These are phyloP conservation scores for Penicillium steckii DNA, from an alignment of 495 filamentous ascomycete species.

Conservation along the genomic window DNA sequence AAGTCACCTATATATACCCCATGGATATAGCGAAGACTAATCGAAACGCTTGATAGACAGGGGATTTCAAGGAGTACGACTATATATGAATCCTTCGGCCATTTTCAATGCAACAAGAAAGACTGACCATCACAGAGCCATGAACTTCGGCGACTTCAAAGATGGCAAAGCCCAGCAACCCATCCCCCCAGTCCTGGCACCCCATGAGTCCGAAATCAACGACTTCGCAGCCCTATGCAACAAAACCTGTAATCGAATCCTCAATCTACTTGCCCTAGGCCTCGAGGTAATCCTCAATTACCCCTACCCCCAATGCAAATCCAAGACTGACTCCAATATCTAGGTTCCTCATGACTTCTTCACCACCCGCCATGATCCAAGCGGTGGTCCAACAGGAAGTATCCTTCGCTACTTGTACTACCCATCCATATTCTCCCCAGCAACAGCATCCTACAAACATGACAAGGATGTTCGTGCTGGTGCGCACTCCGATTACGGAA, in stretches of 20 bases:
- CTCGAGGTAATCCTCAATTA: slow-evolving; percentile 50
- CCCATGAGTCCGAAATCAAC: slow-evolving; percentile 58
- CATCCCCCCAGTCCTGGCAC: slow-evolving; percentile 62
- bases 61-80: slow-evolving; percentile 87
- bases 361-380: slow-evolving; percentile 63
- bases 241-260: slow-evolving; percentile 66
- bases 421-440: slow-evolving; percentile 53
- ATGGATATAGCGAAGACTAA: too few relatives aligned
- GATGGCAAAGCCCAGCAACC: slow-evolving; percentile 76
- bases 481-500: slow-evolving; percentile 67
- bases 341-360: slow-evolving; percentile 66
- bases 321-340: not conserved
- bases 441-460: slow-evolving; percentile 44
- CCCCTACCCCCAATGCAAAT: slow-evolving; percentile 9
- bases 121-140: slow-evolving; percentile 56
- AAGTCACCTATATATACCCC: slow-evolving; percentile 19
- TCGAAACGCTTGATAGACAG: slow-evolving; percentile 56
- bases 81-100: not conserved
- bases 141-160: slow-evolving; percentile 85
- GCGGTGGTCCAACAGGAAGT: slow-evolving; percentile 61
- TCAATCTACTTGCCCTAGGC: slow-evolving; percentile 73
- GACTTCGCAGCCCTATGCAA: slow-evolving; percentile 70
- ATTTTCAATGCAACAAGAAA: not conserved
- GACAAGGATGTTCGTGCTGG: slow-evolving; percentile 61
- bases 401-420: slow-evolving; percentile 84